Evolutionary conservation across 2,329 filamentous ascomycete genomes (phyloP), one percentile per base, ranked within the genome.

Genomic region (Diplodia corticola): DNA sequence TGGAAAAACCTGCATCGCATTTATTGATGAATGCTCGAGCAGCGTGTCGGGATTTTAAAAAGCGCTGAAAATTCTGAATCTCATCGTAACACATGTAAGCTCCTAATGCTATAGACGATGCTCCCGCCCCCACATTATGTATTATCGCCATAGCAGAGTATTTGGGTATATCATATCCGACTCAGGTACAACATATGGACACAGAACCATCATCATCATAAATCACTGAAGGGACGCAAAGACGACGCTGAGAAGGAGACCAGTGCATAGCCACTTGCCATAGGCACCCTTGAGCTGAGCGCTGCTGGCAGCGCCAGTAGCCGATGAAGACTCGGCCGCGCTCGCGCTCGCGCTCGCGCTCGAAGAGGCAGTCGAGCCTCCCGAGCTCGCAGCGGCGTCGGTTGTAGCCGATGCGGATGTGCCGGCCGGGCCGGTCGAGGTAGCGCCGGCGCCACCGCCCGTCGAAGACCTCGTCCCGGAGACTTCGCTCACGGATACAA

Each of bases 221-320:
- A 40, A n/a, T 59, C 37, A 46, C 26, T 24, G 44, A 17, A 60
- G 20, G 30, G 37, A 22, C 2, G 17, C 24, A 22, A 60, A 48
- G 1, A 60, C 37, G 17, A n/a, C 37, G 33, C 55, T 48, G 24
- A 60, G 22, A 20, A 60, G 22, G 37, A 60, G 55, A 60, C 35
- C 55, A 9, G 24, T 30, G 26, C 55, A 60, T 24, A 60, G 6
- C 55, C 55, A 60, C n/a, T 48, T 60, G 24, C 37, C 55, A 26
- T 30, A 48, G 20, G 15, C 55, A 17, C 17, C 3, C 55, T 22
- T 15, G 55, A 30, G 7, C 3, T 7, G 37, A 46, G 24, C 26
- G 5, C 24, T 10, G 30, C 30, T 13, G 33, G 33, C 35, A 28
- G 35, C 55, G 10, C 55, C 55, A 33, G 55, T 48, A 9, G 55